A percentile compares a stretch with the other conserved stretches of the same genome.
phyloP scores from a whole-genome alignment of 2,329 filamentous ascomycete species.

The Alternaria atra region DNA sequence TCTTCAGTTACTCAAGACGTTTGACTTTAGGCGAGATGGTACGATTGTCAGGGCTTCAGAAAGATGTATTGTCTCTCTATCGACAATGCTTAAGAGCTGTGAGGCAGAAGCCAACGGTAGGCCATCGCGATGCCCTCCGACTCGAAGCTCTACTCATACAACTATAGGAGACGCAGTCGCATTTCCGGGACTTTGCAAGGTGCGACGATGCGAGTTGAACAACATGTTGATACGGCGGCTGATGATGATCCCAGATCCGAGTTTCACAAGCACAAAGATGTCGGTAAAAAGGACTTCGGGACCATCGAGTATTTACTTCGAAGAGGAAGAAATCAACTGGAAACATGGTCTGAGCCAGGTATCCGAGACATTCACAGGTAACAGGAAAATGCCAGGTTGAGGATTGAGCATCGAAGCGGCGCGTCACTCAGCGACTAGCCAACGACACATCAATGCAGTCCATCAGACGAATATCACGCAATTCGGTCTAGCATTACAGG shows the following conservation, averaged over 20 bases:
- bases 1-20: neutral
- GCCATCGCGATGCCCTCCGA: constrained; percentile 29
- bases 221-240: constrained; percentile 2
- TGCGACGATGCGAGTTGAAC: constrained; percentile 39
- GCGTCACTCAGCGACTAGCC: neutral
- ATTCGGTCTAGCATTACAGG: neutral
- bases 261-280: constrained; percentile 73
- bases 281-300: constrained; percentile 85
- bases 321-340: constrained; percentile 82
- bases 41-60: constrained; percentile 85
- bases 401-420: neutral
- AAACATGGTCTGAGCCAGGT: constrained; percentile 79
- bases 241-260: constrained; percentile 65
- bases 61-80: constrained; percentile 86
- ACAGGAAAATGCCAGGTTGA: neutral
- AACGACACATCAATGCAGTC: neutral
- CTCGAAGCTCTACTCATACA: constrained; percentile 15
- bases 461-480: neutral
- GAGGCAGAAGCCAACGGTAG: constrained; percentile 79
- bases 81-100: constrained; percentile 83
- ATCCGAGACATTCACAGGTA: constrained; percentile 69
- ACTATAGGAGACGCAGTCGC: constrained; percentile 62
- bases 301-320: constrained; percentile 86
- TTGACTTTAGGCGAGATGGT: constrained; percentile 34
- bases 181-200: constrained; percentile 73